Evolutionary conservation across 352 stramenopile genomes (phyloP), one percentile per base, ranked within the genome.

Genomic region (Phytopythium oedochilum): DNA sequence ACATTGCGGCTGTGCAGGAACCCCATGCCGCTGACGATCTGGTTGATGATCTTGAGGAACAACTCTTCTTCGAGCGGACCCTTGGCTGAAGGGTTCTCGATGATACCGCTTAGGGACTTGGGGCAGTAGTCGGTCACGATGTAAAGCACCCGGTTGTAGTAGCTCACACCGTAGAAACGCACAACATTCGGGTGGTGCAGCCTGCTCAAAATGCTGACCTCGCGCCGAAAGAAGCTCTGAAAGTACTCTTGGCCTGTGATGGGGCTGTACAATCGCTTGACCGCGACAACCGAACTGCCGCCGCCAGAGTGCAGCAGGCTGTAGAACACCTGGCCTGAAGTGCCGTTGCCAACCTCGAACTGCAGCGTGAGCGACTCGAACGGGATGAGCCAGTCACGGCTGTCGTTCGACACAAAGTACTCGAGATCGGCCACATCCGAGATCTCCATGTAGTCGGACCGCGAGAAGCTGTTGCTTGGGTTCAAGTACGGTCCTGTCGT

Each of bases 81-180:
- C 39, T 86, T 92, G 28, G 77, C 57, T 28, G 65, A 59, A 29
- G 76, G 76, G 58, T 95, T 90, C 53, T 94, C 84, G 47, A 94
- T 92, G 38, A 94, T 60, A n/a, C 60, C 71, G 64, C 78, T 94
- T 32, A 94, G 55, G 8, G 80, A 89, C 23, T 79, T 90, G 10
- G 80, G 84, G 51, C 87, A 96, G 72, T 92, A 96, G 47, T 96
- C 87, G 23, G 87, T 96, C 57, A 96, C 83, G 34, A 96, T 96
- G 65, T 95, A 96, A 53, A 95, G 60, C 46, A 96, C 83, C 20
- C 86, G 83, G 54, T 89, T 94, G 75, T 96, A 92, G 65, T 96
- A 94, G 55, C 86, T 94, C 46, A 96, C 86, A 38, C 87, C 87
- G 55, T 95, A 96, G 55, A 96, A 96, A 7, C 83, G 83, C 25